phyloP scores from a whole-genome alignment of 371 early-diverging fungal species.

The Mortierella sp. region DNA sequence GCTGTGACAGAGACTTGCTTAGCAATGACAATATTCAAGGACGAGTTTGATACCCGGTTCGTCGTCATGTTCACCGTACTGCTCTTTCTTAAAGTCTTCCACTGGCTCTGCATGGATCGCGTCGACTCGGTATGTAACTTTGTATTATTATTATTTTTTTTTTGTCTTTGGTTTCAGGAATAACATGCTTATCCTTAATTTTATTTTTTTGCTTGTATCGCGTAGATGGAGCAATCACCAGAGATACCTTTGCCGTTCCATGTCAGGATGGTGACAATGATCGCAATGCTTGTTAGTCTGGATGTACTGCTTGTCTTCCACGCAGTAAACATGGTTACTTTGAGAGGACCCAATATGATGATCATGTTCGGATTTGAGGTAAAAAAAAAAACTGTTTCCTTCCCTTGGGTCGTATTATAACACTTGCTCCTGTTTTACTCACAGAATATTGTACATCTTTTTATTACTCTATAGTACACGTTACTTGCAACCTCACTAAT shows the following conservation, averaged over 20 bases:
- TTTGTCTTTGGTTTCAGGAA: slow-evolving; percentile 18
- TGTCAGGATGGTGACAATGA: slow-evolving; percentile 75
- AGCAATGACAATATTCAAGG: slow-evolving; percentile 96
- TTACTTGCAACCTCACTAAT: slow-evolving; percentile 81
- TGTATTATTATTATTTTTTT: not conserved
- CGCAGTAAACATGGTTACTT: slow-evolving; percentile 71
- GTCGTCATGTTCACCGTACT: slow-evolving; percentile 85
- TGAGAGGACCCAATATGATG: slow-evolving; percentile 88
- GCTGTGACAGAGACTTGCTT: slow-evolving; percentile 95
- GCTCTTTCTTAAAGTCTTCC: slow-evolving; percentile 92
- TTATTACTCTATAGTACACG: slow-evolving; percentile 73
- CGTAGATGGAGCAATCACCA: slow-evolving; percentile 89
- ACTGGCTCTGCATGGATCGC: slow-evolving; percentile 95
- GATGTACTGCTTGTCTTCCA: slow-evolving; percentile 80
- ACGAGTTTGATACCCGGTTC: slow-evolving; percentile 92
- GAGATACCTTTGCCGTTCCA: slow-evolving; percentile 73
- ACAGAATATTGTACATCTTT: not conserved
- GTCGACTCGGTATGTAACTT: slow-evolving; percentile 87
- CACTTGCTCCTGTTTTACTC: not conserved
- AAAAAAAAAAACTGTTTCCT: slow-evolving; percentile 1
- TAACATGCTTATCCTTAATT: slow-evolving; percentile 5
- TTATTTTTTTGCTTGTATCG: not conserved
- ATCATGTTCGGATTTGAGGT: slow-evolving; percentile 97
- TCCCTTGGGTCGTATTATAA: not conserved
- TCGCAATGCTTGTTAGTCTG: slow-evolving; percentile 71